phyloP scores from a whole-genome alignment of 2,329 filamentous ascomycete genomes.

The Rhynchosporium secalis region DNA sequence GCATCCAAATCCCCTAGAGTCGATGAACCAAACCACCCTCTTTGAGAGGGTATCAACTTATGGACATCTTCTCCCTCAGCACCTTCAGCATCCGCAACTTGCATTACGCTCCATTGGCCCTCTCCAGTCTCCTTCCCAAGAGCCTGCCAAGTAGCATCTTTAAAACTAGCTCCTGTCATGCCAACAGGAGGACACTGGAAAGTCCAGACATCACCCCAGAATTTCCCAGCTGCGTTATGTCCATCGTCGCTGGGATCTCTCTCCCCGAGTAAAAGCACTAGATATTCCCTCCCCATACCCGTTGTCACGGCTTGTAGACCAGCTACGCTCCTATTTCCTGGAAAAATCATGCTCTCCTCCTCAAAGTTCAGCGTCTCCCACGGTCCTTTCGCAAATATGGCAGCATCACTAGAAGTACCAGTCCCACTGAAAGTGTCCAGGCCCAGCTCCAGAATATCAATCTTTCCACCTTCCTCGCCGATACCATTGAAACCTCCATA shows the following conservation, averaged over 20 bases:
- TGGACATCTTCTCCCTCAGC: constrained; percentile 47
- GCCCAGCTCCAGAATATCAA: constrained; percentile 65
- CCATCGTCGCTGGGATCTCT: constrained; percentile 49
- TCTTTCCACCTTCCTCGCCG: constrained; percentile 65
- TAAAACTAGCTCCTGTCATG: constrained; percentile 56
- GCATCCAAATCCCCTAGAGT: constrained; percentile 60
- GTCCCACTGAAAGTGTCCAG: constrained; percentile 57
- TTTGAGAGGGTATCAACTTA: constrained; percentile 49
- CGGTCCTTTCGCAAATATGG: constrained; percentile 49
- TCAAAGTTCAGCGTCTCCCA: constrained; percentile 56
- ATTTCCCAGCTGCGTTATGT: constrained; percentile 53
- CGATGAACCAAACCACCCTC: constrained; percentile 60
- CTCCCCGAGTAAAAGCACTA: constrained; percentile 63
- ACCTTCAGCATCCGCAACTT: constrained; percentile 48
- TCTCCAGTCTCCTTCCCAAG: constrained; percentile 56
- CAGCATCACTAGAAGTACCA: constrained; percentile 50
- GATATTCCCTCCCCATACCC: constrained; percentile 61
- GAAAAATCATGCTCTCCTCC: constrained; percentile 49
- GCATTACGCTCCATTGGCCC: constrained; percentile 58
- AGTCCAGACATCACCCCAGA: constrained; percentile 62
- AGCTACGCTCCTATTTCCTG: constrained; percentile 54
- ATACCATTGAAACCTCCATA: constrained; percentile 80
- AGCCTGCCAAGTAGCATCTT: constrained; percentile 54
- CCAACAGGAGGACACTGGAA: constrained; percentile 60
- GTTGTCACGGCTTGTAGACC: constrained; percentile 56